These are phyloP conservation scores for Fusarium sulawesiense DNA, from an alignment of 2,329 filamentous ascomycete species.

Conservation along the genomic window DNA sequence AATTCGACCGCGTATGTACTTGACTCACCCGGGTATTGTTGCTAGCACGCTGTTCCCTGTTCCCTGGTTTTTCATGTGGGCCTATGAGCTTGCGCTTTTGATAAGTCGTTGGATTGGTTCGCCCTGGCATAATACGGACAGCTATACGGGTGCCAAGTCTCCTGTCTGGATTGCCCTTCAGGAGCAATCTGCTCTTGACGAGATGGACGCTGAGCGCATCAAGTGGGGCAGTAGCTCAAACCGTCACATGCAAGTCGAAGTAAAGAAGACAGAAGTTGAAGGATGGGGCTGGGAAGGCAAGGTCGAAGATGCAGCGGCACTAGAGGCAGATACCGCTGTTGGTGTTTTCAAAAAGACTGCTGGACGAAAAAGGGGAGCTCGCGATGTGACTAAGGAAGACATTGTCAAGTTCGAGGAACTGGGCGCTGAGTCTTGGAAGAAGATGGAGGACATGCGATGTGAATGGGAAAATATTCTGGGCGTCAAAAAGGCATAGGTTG, in stretches of 20 bases:
- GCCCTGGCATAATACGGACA: slow-evolving; percentile 84
- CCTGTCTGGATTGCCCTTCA: slow-evolving; percentile 83
- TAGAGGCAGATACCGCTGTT: slow-evolving; percentile 56
- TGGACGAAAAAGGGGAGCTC: slow-evolving; percentile 69
- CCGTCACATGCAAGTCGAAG: slow-evolving; percentile 65
- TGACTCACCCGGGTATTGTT: slow-evolving; percentile 88
- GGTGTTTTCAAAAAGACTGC: slow-evolving; percentile 63
- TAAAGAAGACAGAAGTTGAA: slow-evolving; percentile 84
- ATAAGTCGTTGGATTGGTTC: slow-evolving; percentile 82
- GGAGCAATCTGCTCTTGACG: slow-evolving; percentile 70
- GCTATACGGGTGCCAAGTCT: slow-evolving; percentile 80
- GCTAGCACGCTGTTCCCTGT: slow-evolving; percentile 84
- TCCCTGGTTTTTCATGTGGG: slow-evolving; percentile 73
- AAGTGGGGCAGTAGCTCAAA: slow-evolving; percentile 90
- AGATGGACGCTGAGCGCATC: slow-evolving; percentile 61
- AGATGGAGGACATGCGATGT: slow-evolving; percentile 77
- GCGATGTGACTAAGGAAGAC: slow-evolving; percentile 69
- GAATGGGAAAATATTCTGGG: slow-evolving; percentile 68
- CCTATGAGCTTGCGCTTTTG: slow-evolving; percentile 76
- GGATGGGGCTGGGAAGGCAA: slow-evolving; percentile 83
- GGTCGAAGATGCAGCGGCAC: slow-evolving; percentile 58
- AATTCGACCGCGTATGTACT: slow-evolving; percentile 72
- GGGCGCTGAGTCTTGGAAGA: slow-evolving; percentile 71
- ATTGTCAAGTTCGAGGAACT: slow-evolving; percentile 70
- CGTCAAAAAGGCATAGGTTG: slow-evolving; percentile 25